Conservation (phyloP, 805 yeast genomes). For the Cyberlindnera galapagoensis region DNA sequence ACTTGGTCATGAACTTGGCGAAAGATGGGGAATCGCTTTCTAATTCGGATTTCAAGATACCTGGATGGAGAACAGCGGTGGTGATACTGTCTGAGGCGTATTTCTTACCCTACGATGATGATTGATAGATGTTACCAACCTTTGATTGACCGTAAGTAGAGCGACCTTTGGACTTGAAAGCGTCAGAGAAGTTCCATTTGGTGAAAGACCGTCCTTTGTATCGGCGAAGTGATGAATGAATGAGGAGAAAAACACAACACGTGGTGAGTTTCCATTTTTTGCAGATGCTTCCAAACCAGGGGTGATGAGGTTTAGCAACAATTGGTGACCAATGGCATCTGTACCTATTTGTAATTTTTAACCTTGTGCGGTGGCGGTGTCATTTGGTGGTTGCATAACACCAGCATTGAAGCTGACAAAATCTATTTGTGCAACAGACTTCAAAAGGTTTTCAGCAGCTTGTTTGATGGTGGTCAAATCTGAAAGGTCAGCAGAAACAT, state of each 20-base stretch:
- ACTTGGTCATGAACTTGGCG: background rate
- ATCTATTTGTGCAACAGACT: constrained; percentile 24
- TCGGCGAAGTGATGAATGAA: constrained; percentile 29
- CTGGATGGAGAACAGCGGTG: constrained; percentile 36
- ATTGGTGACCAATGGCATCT: constrained; percentile 39
- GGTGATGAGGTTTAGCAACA: constrained; percentile 34
- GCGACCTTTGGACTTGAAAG: constrained; percentile 3
- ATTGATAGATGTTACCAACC: constrained; percentile 32
- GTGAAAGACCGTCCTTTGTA: constrained; percentile 28
- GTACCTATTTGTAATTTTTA: constrained; percentile 41
- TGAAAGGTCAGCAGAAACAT: constrained; percentile 28
- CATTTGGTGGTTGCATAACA: constrained; percentile 34
- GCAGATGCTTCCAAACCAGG: constrained; percentile 32
- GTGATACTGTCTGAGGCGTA: constrained; percentile 26
- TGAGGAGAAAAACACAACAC: constrained; percentile 43
- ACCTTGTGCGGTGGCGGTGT: constrained; percentile 35
- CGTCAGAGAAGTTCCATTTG: constrained; percentile 26
- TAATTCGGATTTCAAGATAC: constrained; percentile 31
- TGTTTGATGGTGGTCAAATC: constrained; percentile 37
- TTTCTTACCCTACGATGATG: constrained; percentile 28
- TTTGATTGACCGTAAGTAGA: constrained; percentile 35
- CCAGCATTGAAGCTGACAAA: constrained; percentile 40
- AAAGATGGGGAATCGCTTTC: constrained; percentile 19
- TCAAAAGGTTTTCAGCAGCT: constrained; percentile 27
- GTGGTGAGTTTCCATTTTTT: constrained; percentile 22